Evolutionary conservation across 1,284 basidiomycete species (phyloP).

Genomic region (Ceratobasidium sp.): DNA sequence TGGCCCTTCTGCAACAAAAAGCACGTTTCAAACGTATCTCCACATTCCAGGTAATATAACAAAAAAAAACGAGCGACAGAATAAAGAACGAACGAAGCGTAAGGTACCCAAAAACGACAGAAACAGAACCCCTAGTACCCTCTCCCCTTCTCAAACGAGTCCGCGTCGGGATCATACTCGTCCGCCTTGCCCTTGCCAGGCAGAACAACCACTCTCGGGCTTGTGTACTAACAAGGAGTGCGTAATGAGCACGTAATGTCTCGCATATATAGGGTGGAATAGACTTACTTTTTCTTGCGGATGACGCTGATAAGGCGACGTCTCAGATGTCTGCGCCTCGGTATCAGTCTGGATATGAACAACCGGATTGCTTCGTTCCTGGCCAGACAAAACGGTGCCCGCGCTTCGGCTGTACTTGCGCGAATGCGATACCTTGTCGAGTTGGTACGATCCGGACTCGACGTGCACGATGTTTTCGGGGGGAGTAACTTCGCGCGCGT

Average conservation of each 20-base stretch:
- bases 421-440: conserved; percentile 15
- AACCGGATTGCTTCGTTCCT: conserved; percentile 25
- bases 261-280: neutral
- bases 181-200: neutral
- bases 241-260: neutral
- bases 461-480: conserved; percentile 31
- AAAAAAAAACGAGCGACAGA: conserved; percentile 13
- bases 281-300: neutral
- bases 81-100: neutral
- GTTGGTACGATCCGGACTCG: conserved; percentile 12
- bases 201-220: conserved; percentile 1
- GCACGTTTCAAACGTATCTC: conserved; percentile 16
- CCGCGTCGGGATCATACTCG: conserved; percentile 15
- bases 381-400: neutral
- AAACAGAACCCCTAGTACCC: neutral
- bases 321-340: neutral
- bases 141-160: conserved; percentile 14
- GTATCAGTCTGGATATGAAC: conserved; percentile 38
- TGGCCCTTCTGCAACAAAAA: neutral
- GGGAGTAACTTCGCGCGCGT: conserved; percentile 14
- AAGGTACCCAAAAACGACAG: neutral
- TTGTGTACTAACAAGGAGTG: neutral
- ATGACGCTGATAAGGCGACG: neutral
- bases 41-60: conserved; percentile 5
- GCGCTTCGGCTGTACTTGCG: neutral